Percentiles rank a stretch among this genome's conserved stretches.
Evolutionary conservation across 768 basidiomycete species (phyloP).

Genomic region (Calocybe gangraenosa): DNA sequence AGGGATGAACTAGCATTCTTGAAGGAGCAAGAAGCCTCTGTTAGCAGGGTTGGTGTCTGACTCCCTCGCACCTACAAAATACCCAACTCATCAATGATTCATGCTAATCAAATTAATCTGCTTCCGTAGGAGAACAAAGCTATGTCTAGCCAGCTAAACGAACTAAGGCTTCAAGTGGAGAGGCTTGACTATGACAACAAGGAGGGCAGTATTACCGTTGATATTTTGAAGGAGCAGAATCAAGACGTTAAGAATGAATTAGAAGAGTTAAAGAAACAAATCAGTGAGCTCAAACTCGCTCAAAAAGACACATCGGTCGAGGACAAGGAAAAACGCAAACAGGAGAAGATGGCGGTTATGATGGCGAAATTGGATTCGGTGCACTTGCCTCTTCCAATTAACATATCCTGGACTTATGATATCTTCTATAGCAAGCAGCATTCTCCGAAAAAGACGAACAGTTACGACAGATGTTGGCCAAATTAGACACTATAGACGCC

Average conservation of each 20-base stretch:
- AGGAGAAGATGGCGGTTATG: constrained; percentile 99
- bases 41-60: constrained; percentile 57
- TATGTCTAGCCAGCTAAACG: constrained; percentile 91
- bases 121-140: constrained; percentile 79
- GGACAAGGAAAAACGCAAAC: constrained; percentile 98
- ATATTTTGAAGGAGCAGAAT: constrained; percentile 94
- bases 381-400: constrained; percentile 25
- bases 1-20: constrained; percentile 86
- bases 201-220: constrained; percentile 87
- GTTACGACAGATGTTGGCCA: constrained; percentile 76
- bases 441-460: constrained; percentile 97
- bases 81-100: too few species aligned
- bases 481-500: constrained; percentile 79
- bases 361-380: constrained; percentile 99
- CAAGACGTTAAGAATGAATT: constrained; percentile 81
- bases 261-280: constrained; percentile 81
- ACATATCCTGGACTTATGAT: constrained; percentile 3
- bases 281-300: constrained; percentile 71
- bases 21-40: constrained; percentile 82
- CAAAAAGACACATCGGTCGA: constrained; percentile 87
- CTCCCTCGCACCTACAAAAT: neutral
- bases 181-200: constrained; percentile 94
- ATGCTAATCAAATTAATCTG: too few species aligned
- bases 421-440: constrained; percentile 65
- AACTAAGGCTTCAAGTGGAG: constrained; percentile 87